Conservation (phyloP, 331 rosid species). For the Dryas integrifolia region DNA sequence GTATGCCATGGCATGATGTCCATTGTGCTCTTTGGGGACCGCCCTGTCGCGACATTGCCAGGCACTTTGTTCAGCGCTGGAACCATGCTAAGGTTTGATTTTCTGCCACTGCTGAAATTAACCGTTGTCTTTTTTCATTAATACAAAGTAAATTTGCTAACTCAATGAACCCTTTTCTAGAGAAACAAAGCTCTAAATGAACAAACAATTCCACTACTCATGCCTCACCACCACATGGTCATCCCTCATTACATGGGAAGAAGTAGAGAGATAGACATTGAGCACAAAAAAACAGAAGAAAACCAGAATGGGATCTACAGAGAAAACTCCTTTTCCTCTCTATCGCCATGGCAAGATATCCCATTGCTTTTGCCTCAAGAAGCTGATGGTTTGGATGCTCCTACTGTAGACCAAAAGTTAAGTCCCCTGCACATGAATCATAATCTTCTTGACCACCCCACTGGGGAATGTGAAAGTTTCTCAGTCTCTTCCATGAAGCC, state of each 20-base stretch:
- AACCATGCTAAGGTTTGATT: constrained; percentile 50
- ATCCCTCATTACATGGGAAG: constrained; percentile 52
- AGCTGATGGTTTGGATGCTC: constrained; percentile 27
- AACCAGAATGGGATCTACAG: constrained; percentile 11
- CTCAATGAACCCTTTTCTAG: constrained; percentile 22
- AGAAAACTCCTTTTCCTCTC: constrained; percentile 29
- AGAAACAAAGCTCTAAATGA: constrained; percentile 50
- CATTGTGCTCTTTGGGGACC: constrained; percentile 57
- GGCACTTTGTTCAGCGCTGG: constrained; percentile 58
- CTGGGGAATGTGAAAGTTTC: constrained; percentile 20
- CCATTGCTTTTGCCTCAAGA: constrained; percentile 52
- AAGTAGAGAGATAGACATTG: constrained; percentile 29
- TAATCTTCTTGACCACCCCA: constrained; percentile 36
- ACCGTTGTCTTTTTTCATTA: neutral
- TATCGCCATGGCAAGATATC: constrained; percentile 35
- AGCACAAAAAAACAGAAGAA: constrained; percentile 21
- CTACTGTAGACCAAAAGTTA: constrained; percentile 20
- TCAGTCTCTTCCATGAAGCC: constrained; percentile 12
- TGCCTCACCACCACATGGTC: constrained; percentile 55
- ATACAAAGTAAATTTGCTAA: constrained; percentile 5
- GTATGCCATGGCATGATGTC: constrained; percentile 63
- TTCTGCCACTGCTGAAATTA: constrained; percentile 1
- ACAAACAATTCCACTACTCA: constrained; percentile 45
- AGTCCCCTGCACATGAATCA: constrained; percentile 12
- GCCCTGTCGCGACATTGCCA: constrained; percentile 47